Evolutionary conservation across 192 early-diverging fungal genomes (phyloP).

Genomic region (Backusella parvicylindrica): DNA sequence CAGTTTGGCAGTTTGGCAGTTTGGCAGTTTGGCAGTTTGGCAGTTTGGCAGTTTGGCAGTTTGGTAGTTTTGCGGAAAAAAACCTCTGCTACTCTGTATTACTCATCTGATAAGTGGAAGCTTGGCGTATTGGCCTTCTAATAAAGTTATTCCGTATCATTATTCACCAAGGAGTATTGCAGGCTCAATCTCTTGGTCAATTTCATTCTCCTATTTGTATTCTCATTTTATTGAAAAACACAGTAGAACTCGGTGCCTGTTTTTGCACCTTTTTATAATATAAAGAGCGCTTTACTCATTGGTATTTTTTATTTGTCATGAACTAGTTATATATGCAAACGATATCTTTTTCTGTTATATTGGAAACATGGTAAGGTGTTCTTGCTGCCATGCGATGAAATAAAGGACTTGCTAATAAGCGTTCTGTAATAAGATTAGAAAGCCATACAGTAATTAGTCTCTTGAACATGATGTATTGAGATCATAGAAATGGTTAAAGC

Average conservation of each 20-base stretch:
- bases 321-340: neutral
- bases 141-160: too few species aligned
- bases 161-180: too few species aligned
- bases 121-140: too few species aligned
- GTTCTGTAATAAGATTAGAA: constrained; percentile 34
- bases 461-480: constrained; percentile 30
- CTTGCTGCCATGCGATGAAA: constrained; percentile 33
- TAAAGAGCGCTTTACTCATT: neutral
- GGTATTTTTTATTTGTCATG: neutral
- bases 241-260: constrained; percentile 24
- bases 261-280: constrained; percentile 9
- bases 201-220: too few species aligned
- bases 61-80: too few species aligned
- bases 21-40: too few species aligned
- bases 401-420: constrained; percentile 34
- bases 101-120: too few species aligned
- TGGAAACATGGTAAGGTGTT: constrained; percentile 36
- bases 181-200: too few species aligned
- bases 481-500: neutral
- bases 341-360: constrained; percentile 26
- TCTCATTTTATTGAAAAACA: too few species aligned
- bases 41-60: too few species aligned
- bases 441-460: constrained; percentile 34
- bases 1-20: too few species aligned
- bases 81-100: too few species aligned